Evolutionary conservation across 139 green algal species (phyloP).

Genomic region (Marvania coccoides): DNA sequence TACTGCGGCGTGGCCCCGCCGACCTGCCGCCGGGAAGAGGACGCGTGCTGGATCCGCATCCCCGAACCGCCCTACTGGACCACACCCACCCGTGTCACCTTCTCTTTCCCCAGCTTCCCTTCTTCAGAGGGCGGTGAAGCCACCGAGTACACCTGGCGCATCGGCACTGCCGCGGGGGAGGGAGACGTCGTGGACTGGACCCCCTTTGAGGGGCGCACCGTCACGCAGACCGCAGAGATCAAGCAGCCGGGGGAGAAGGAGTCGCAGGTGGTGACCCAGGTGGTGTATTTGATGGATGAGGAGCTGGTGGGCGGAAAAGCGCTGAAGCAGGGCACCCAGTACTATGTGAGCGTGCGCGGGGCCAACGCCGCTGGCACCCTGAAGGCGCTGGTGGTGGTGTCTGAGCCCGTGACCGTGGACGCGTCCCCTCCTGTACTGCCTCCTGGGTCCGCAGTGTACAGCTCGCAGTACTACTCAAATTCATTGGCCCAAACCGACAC

Average conservation of each 20-base stretch:
- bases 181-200: conserved; percentile 33
- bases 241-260: not conserved
- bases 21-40: conserved; percentile 4
- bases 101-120: conserved; percentile 34
- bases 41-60: conserved; percentile 17
- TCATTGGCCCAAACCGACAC: not conserved
- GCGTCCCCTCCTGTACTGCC: conserved; percentile 21
- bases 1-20: conserved; percentile 22
- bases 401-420: conserved; percentile 27
- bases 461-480: conserved; percentile 13
- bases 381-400: not conserved
- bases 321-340: conserved; percentile 22
- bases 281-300: conserved; percentile 15
- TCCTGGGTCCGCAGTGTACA: conserved; percentile 14
- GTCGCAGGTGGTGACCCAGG: not conserved
- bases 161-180: conserved; percentile 27
- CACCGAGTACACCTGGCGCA: conserved; percentile 39
- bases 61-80: conserved; percentile 28
- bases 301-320: not conserved
- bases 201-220: not conserved
- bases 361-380: conserved; percentile 25
- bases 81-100: conserved; percentile 18
- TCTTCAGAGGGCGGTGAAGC: not conserved
- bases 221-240: conserved; percentile 2
- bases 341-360: conserved; percentile 49